Evolutionary conservation across 345 rosid genomes (phyloP).

Genomic region (Pistacia vera): DNA sequence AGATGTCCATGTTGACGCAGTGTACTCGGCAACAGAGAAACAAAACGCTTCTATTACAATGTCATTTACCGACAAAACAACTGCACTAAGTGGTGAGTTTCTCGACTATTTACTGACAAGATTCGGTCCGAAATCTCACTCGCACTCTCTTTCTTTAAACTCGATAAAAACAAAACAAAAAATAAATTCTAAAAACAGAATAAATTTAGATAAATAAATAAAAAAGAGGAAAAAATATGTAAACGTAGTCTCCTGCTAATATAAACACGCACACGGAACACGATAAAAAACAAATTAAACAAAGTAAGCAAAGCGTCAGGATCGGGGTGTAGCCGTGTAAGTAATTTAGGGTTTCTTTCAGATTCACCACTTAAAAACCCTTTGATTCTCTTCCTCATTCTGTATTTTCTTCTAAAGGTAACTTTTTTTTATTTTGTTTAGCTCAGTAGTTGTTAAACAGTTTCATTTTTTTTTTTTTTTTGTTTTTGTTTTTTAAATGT

Average conservation of each 20-base stretch:
- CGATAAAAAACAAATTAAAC: background rate
- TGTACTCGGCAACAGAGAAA: background rate
- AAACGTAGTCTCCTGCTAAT: background rate
- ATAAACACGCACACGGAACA: background rate
- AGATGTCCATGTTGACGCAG: background rate
- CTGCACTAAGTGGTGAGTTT: background rate
- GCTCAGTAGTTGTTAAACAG: background rate
- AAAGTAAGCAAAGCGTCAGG: constrained; percentile 8
- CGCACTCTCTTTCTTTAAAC: background rate
- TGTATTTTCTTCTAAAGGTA: background rate
- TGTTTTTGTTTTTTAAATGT: background rate
- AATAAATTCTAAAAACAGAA: background rate
- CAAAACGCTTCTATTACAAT: background rate
- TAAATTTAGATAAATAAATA: background rate
- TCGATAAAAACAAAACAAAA: background rate
- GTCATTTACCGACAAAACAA: constrained; percentile 15
- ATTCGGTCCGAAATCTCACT: constrained; percentile 24
- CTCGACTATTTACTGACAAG: constrained; percentile 14
- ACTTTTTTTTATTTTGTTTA: background rate
- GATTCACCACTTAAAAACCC: background rate
- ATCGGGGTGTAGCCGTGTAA: background rate
- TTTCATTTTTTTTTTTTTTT: background rate
- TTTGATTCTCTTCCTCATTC: background rate
- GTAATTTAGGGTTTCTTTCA: constrained; percentile 13
- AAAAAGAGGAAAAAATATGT: background rate